Evolutionary conservation across 106 monocot genomes (phyloP).

Genomic region (Apostasia ramifera): DNA sequence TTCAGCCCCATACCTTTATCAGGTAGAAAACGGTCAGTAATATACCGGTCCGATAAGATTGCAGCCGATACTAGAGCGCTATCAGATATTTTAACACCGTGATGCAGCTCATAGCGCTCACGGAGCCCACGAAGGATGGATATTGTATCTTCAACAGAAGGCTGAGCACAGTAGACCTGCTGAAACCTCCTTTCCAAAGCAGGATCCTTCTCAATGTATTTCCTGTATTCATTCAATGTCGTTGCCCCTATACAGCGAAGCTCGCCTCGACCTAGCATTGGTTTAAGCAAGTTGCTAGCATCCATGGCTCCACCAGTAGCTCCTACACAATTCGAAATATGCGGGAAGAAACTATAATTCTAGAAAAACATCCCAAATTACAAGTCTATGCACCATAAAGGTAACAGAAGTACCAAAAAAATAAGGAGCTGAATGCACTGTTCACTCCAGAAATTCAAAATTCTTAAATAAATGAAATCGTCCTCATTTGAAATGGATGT

Average conservation of each 20-base stretch:
- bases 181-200: constrained; percentile 87
- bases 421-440: no score
- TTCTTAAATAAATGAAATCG: no score
- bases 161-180: constrained; percentile 80
- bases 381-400: background rate
- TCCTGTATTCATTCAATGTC: constrained; percentile 81
- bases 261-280: constrained; percentile 85
- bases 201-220: constrained; percentile 87
- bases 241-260: constrained; percentile 90
- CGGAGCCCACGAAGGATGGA: constrained; percentile 82
- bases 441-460: no score
- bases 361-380: background rate
- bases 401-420: no score
- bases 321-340: constrained; percentile 24
- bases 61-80: constrained; percentile 76
- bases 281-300: constrained; percentile 80
- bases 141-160: constrained; percentile 81
- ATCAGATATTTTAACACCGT: constrained; percentile 90
- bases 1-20: constrained; percentile 63
- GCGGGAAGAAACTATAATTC: background rate
- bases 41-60: constrained; percentile 71
- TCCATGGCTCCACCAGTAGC: constrained; percentile 89
- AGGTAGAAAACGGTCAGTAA: constrained; percentile 77
- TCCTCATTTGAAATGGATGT: no score
- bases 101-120: constrained; percentile 83